phyloP scores from a whole-genome alignment of 495 filamentous ascomycete genomes.

The Jackrogersella minutella region DNA sequence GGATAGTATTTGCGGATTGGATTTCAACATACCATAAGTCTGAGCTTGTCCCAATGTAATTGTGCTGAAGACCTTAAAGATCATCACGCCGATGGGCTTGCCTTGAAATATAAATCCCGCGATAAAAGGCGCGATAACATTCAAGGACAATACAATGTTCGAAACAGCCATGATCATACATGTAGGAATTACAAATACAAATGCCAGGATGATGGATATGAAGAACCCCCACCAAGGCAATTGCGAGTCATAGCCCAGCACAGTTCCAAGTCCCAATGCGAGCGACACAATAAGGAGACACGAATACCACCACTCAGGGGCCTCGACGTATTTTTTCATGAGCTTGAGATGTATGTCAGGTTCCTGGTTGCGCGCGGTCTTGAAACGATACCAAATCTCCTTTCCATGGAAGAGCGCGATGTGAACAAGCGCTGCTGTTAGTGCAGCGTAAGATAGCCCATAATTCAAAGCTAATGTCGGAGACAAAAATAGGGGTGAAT shows the following conservation, averaged over 20 bases:
- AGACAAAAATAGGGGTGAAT: conserved; percentile 69
- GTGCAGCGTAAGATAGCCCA: conserved; percentile 67
- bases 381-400: conserved; percentile 62
- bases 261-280: conserved; percentile 60
- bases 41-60: conserved; percentile 66
- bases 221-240: conserved; percentile 58
- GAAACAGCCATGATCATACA: conserved; percentile 64
- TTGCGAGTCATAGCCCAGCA: conserved; percentile 60
- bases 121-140: conserved; percentile 70
- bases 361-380: conserved; percentile 58
- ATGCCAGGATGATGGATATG: conserved; percentile 57
- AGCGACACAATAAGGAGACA: conserved; percentile 58
- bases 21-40: conserved; percentile 45
- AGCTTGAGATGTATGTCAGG: conserved; percentile 70
- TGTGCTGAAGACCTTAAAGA: conserved; percentile 70
- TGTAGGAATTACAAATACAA: conserved; percentile 61
- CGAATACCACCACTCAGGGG: conserved; percentile 71
- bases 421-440: conserved; percentile 64
- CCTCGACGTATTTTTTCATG: conserved; percentile 66
- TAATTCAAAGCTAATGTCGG: conserved; percentile 67
- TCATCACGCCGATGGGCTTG: conserved; percentile 68
- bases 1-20: too few relatives aligned
- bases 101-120: conserved; percentile 71
- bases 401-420: conserved; percentile 63
- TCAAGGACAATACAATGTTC: conserved; percentile 63